Base-by-base conservation (phyloP, 345 rosid genomes). In the Carallia brachiata region DNA sequence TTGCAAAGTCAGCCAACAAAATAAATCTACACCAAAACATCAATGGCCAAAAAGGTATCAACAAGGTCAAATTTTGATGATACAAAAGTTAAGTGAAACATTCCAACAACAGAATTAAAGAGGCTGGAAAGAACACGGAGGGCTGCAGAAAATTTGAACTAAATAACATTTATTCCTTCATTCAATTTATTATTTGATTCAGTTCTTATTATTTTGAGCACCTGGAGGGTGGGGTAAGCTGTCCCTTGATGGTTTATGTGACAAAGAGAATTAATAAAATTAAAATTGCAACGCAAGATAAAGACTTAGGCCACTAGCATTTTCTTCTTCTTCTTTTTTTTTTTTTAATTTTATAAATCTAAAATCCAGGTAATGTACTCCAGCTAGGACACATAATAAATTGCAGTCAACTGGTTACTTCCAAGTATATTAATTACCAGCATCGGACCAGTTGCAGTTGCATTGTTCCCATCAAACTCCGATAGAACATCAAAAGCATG, bases 401-500 rank as follows among this genome's bases (percentile, higher is more conserved):
- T 32, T 68, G 37, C 52, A 55, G 53, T 15, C 39, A 27, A 59
- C 36, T 36, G 73, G 53, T 67, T 40, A 62, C 6, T 77, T 72
- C 61, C 66, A 63, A 65, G 71, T n/a, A 52, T n/a, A 61, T 70
- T 48, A 57, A 71, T 75, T 95, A 95, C 99, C 99, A 95, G 96
- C 99, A 95, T 95, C 7, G 99, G 90, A 73, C 99, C 96, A 68
- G 79, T 75, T 48, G 97, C 89, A 79, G 88, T 70, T 88, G 75
- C 86, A 80, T 80, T 92, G 71, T 68, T 85, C 66, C 98, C 98
- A 76, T 92, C 98, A 89, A 90, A 89, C 85, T 95, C 97, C 9
- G 98, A 92, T 50, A 92, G 85, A 77, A 92, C 97, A 60, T 95
- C 97, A 83, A 95, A 89, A 62, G 99, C 98, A 85, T 95, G 98